Evolutionary conservation across 129 eudicot genomes (phyloP).

Genomic region (Chrysanthemum seticuspe): DNA sequence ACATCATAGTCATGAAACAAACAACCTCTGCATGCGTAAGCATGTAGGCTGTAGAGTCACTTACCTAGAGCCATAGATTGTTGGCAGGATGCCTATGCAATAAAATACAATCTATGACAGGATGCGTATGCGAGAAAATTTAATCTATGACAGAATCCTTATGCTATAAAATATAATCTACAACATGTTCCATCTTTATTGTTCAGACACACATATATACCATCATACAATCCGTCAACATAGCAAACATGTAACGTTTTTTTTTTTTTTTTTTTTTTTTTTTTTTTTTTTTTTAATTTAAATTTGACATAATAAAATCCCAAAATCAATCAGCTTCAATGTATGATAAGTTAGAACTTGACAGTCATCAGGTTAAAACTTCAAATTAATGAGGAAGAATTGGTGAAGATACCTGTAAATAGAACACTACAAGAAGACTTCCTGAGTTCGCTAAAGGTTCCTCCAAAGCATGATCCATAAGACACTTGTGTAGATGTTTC

Average conservation of each 20-base stretch:
- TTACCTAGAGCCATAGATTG: too few species aligned
- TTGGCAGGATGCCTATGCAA: too few species aligned
- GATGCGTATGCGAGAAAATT: too few species aligned
- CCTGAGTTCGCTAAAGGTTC: conserved; percentile 65
- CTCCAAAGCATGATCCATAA: conserved; percentile 60
- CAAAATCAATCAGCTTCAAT: conserved; percentile 7
- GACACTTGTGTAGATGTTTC: conserved; percentile 75
- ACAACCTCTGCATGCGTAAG: background rate
- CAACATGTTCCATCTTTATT: background rate
- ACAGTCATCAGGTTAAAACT: background rate
- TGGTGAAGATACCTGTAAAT: conserved; percentile 66
- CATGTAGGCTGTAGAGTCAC: too few species aligned
- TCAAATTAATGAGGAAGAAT: background rate
- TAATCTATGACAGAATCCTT: too few species aligned
- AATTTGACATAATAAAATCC: background rate
- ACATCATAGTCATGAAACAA: background rate
- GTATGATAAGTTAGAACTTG: background rate
- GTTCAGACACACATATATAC: background rate
- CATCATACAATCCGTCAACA: background rate
- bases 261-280: background rate
- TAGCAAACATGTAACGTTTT: background rate
- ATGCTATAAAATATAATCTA: too few species aligned
- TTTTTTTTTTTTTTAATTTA: background rate
- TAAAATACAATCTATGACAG: too few species aligned
- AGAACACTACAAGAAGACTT: conserved; percentile 93